Conservation (phyloP, 768 basidiomycete species). For the Tremella yokohamensis region DNA sequence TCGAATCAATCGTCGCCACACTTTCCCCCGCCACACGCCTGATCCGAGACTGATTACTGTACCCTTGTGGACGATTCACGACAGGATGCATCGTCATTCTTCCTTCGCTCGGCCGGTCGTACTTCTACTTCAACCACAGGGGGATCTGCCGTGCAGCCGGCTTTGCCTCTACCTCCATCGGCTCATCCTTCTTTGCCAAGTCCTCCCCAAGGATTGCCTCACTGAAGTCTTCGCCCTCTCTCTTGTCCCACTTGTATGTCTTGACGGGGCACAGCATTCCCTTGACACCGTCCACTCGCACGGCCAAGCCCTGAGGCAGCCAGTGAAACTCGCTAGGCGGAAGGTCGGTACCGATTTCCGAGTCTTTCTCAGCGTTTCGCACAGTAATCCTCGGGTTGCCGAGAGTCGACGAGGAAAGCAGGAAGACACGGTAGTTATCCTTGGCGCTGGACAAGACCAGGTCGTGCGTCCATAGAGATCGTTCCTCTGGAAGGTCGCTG, state of each 20-base stretch:
- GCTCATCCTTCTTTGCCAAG: too few species aligned
- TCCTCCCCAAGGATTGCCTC: too few species aligned
- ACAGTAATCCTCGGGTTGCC: not conserved
- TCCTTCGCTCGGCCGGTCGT: too few species aligned
- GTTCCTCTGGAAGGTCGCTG: not conserved
- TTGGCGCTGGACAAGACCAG: not conserved
- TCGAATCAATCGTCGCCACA: too few species aligned
- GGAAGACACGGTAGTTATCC: not conserved
- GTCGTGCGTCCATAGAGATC: not conserved
- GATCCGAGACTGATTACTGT: too few species aligned
- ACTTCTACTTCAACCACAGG: too few species aligned
- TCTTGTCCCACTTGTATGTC: constrained; percentile 1
- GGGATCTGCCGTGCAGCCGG: too few species aligned
- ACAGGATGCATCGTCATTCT: too few species aligned
- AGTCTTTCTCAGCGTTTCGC: not conserved
- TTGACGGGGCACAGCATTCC: not conserved
- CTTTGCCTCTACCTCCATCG: too few species aligned
- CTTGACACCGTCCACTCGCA: not conserved
- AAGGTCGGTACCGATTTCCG: not conserved
- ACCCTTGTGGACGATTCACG: too few species aligned
- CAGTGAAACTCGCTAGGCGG: constrained; percentile 3
- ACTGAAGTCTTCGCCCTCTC: not conserved
- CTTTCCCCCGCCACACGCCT: too few species aligned
- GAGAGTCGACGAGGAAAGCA: not conserved
- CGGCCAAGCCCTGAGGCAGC: constrained; percentile 2